Evolutionary conservation across 2,329 filamentous ascomycete genomes (phyloP).

Genomic region (Corynespora cassiicola): DNA sequence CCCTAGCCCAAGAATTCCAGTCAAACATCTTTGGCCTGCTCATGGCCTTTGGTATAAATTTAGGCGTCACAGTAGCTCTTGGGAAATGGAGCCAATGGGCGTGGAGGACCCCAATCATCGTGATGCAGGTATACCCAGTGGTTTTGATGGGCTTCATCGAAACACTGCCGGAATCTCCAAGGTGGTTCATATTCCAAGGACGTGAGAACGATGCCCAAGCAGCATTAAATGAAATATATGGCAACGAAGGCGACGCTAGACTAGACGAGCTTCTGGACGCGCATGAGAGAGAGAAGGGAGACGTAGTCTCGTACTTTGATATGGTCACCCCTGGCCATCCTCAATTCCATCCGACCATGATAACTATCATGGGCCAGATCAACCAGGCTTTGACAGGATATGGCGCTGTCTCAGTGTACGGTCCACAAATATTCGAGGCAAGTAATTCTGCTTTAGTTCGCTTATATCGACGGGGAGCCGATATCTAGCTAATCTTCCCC

Average conservation of each 20-base stretch:
- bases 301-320: slow-evolving; percentile 59
- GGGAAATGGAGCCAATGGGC: slow-evolving; percentile 67
- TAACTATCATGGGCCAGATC: slow-evolving; percentile 68
- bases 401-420: slow-evolving; percentile 67
- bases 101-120: slow-evolving; percentile 66
- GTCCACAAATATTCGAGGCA: slow-evolving; percentile 66
- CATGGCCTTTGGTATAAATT: slow-evolving; percentile 67
- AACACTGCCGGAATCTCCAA: slow-evolving; percentile 62
- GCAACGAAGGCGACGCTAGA: slow-evolving; percentile 56
- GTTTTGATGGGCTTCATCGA: slow-evolving; percentile 60
- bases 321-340: slow-evolving; percentile 63
- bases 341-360: slow-evolving; percentile 66
- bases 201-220: slow-evolving; percentile 58
- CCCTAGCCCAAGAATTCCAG: slow-evolving; percentile 69
- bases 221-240: slow-evolving; percentile 58
- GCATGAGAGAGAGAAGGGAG: slow-evolving; percentile 57
- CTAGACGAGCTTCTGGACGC: slow-evolving; percentile 59
- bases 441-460: slow-evolving; percentile 5
- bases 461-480: background rate
- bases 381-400: slow-evolving; percentile 67
- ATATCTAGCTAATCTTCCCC: too few species aligned
- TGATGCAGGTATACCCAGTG: slow-evolving; percentile 66
- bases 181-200: slow-evolving; percentile 63
- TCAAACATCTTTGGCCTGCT: slow-evolving; percentile 69
- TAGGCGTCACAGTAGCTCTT: slow-evolving; percentile 59